Base-by-base conservation (phyloP, 2,329 filamentous ascomycete genomes). In the Exophiala aquamarina region DNA sequence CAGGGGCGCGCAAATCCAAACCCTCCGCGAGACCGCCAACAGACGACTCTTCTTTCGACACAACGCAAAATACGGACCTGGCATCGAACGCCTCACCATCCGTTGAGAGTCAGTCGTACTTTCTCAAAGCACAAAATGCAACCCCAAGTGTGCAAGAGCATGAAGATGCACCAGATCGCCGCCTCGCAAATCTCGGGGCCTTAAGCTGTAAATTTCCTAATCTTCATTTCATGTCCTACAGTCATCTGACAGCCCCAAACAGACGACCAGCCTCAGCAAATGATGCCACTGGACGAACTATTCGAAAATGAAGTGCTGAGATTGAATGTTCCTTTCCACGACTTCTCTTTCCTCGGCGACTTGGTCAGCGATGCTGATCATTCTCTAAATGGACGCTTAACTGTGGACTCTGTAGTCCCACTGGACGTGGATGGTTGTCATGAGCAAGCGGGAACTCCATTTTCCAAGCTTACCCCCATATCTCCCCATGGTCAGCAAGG, bases 321-420 rank as follows among this genome's bases (percentile, higher is more conserved):
- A 14, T 23, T 21, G 15, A 41, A 17, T 14, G 23, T 41, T 14
- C 37, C 37, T 7, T 29, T 41, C 15, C 19, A 41, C 14, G 37
- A 41, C 20, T 41, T 41, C 37, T 41, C 37, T 19, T 41, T 29
- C 23, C 37, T 41, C 2, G 37, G 37, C 6, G 37, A 41, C 23
- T 17, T 41, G 11, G 15, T 41, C 4, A 14, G 14, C 11, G 13
- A 29, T 17, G 4, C 5, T 14, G 6, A 17, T 11, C n/a, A 3
- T 4, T 8, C 37, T n/a, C 14, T 41, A 11, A 5, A n/a, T 19
- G 37, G 17, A 21, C 8, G 21, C 21, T 23, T 34, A 14, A 6
- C 32, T 6, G 32, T 5, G 5, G n/a, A 8, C n/a, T 18, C 32
- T 34, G 8, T n/a, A 8, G n/a, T 7, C 6, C 17, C 17, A 14